A percentile compares a stretch with the other conserved stretches of the same genome.
Conservation (phyloP, 1,284 basidiomycete genomes). For the Psilocybe mexicana region DNA sequence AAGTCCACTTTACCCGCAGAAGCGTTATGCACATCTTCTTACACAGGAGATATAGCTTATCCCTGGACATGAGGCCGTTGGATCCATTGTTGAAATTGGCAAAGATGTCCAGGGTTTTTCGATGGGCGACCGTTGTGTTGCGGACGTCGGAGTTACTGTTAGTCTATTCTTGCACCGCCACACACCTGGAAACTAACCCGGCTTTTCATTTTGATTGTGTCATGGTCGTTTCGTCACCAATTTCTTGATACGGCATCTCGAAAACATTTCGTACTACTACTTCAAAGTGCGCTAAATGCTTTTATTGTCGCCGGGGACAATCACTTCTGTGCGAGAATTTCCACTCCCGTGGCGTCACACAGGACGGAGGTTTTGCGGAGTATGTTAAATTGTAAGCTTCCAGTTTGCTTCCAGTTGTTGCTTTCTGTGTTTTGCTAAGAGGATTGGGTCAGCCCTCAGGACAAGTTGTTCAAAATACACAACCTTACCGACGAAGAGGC, state of each 20-base stretch:
- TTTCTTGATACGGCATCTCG: neutral
- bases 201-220: too few species aligned
- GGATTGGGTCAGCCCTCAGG: slow-evolving; percentile 43
- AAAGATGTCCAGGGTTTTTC: slow-evolving; percentile 71
- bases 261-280: slow-evolving; percentile 6
- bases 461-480: slow-evolving; percentile 83
- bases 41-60: slow-evolving; percentile 56
- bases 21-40: neutral
- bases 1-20: slow-evolving; percentile 18
- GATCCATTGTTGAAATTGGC: slow-evolving; percentile 66
- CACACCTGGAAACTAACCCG: neutral
- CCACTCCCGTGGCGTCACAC: slow-evolving; percentile 71
- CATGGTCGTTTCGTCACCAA: neutral
- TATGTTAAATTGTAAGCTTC: slow-evolving; percentile 74
- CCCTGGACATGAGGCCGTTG: slow-evolving; percentile 82
- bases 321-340: slow-evolving; percentile 81
- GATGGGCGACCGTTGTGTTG: slow-evolving; percentile 77
- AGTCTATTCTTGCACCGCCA: slow-evolving; percentile 21
- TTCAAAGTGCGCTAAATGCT: slow-evolving; percentile 73
- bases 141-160: slow-evolving; percentile 48
- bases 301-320: slow-evolving; percentile 81
- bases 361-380: slow-evolving; percentile 84
- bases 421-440: too few species aligned
- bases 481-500: slow-evolving; percentile 87
- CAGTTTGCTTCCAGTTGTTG: too few species aligned